Evolutionary conservation across 768 basidiomycete species (phyloP), one percentile per base, ranked within the genome.

Genomic region (Amanita rimosa): DNA sequence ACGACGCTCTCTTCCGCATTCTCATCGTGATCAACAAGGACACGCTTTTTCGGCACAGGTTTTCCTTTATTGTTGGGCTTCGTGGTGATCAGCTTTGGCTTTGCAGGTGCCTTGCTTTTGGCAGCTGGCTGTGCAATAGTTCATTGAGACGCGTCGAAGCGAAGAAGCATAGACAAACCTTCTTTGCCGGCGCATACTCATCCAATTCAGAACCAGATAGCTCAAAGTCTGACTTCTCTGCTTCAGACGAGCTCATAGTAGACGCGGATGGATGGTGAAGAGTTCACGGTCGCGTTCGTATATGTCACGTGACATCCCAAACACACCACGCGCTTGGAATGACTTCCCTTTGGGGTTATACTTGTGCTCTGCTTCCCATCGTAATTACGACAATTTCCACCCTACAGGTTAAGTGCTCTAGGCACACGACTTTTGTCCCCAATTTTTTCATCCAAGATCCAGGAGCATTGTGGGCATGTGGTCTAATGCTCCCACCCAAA

Each of bases 211-310:
- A 75, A 3, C 67, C 78, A 44, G 79, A 81, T 21, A 76, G 54
- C 52, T 78, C 73, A 43, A 84, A 55, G 53, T 79, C 76, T 44
- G 81, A 87, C 54, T 72, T 76, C 64, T 89, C 86, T 44, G 64
- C 75, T 59, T 83, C 84, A 9, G 83, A 83, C 48, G 82, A 83
- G 64, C 79, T 84, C 86, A 88, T 87, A 36, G 9, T 22, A 8
- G 22, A 21, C 9, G n/a, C 38, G 27, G 7, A 22, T 13, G 31
- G 10, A n/a, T 48, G 46, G n/a, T 43, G 41, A 27, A 24, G 22
- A 3, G 22, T 24, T 24, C 5, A 24, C 22, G 29, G 17, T 11
- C 49, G 49, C 42, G 49, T 50, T 27, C 8, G 10, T 9, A 11
- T 7, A 10, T 3, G 17, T 27, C 49, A 44, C 49, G 49, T 50